A percentile compares a stretch with the other conserved stretches of the same genome.
Conservation (phyloP, 2,329 filamentous ascomycete species). For the Byssothecium circinans region DNA sequence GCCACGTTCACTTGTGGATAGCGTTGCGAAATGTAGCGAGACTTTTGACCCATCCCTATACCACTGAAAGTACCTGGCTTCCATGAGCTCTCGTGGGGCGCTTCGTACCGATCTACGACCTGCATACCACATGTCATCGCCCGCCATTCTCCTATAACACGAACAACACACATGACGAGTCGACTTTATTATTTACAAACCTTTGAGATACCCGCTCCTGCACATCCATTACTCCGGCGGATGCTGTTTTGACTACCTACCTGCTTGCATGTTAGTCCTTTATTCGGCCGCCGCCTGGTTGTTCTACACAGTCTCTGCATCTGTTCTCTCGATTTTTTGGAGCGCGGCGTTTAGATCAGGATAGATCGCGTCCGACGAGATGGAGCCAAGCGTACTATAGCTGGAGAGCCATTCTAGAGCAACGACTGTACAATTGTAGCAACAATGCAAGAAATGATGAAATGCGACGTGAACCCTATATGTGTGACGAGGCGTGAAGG, state of each 20-base stretch:
- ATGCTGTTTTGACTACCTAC: neutral
- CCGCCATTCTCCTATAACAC: neutral
- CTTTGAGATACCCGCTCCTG: neutral
- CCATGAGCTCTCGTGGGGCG: neutral
- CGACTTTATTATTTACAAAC: neutral
- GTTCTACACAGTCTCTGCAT: neutral
- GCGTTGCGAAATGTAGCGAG: too few relatives aligned
- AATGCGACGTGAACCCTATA: neutral
- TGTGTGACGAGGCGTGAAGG: neutral
- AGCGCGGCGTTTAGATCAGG: conserved; percentile 10
- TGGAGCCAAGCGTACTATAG: neutral
- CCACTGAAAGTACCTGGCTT: too few relatives aligned
- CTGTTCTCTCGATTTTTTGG: conserved; percentile 1
- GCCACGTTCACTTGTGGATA: too few relatives aligned
- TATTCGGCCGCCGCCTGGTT: neutral
- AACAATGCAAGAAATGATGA: neutral
- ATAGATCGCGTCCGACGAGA: conserved; percentile 3
- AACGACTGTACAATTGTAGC: neutral
- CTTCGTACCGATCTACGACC: neutral
- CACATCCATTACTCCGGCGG: neutral
- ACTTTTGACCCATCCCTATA: too few relatives aligned
- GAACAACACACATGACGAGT: neutral
- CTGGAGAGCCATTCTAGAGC: neutral
- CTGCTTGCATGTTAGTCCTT: neutral
- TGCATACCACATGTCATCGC: neutral